phyloP scores from a whole-genome alignment of 2,329 filamentous ascomycete species.

The Aspergillus unguis region DNA sequence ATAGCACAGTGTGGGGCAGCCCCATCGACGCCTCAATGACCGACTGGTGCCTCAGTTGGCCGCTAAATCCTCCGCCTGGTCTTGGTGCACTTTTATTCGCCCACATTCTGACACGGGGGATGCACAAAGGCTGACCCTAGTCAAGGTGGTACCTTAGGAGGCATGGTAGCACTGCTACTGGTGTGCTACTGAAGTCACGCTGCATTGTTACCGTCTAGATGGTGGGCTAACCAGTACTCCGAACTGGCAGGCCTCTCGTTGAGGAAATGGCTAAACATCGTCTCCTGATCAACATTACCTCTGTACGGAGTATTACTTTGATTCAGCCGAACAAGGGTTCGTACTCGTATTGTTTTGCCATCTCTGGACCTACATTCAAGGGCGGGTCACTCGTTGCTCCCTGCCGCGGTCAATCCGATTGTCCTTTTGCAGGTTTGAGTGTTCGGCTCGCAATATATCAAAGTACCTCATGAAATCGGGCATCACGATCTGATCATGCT shows the following conservation, averaged over 20 bases:
- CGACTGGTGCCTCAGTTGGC: constrained; percentile 6
- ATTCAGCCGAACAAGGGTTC: too few relatives aligned
- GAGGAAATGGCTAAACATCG: not conserved
- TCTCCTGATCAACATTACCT: not conserved
- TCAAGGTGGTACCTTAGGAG: constrained; percentile 14
- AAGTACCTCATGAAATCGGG: not conserved
- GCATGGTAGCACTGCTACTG: constrained; percentile 14
- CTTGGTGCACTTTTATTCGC: constrained; percentile 4
- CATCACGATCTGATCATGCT: not conserved
- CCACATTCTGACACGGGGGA: constrained; percentile 18
- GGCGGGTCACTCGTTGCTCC: not conserved
- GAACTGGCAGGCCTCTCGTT: not conserved
- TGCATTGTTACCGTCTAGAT: constrained; percentile 32
- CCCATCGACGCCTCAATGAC: constrained; percentile 10
- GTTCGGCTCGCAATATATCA: not conserved
- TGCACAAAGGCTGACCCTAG: constrained; percentile 7
- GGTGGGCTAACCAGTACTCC: constrained; percentile 2
- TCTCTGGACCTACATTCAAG: not conserved
- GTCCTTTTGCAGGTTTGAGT: not conserved
- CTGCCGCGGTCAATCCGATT: not conserved
- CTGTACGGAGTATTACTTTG: not conserved
- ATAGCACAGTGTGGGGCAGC: constrained; percentile 1
- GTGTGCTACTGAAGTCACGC: constrained; percentile 24
- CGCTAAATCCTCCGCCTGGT: constrained; percentile 14
- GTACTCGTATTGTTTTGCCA: not conserved